Conservation (phyloP, 139 green algal species). For the Edaphochlamys debaryana region DNA sequence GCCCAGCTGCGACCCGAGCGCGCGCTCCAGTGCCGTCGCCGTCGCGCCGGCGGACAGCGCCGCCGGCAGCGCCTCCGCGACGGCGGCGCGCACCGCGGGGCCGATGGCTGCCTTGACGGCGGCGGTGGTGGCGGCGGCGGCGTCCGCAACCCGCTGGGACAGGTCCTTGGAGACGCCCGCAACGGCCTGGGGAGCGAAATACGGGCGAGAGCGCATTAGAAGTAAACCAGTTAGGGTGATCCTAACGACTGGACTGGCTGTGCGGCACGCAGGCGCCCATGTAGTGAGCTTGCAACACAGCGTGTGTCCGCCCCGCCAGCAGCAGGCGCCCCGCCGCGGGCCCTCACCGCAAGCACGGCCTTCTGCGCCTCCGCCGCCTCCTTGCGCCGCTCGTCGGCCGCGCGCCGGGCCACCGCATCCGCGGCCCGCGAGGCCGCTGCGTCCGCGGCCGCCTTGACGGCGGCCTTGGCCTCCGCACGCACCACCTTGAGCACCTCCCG, state of each 20-base stretch:
- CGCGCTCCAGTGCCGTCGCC: conserved; percentile 42
- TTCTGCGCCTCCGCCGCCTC: conserved; percentile 35
- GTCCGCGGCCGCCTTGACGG: conserved; percentile 8
- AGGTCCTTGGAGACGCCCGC: conserved; percentile 8
- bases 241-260: too few species aligned
- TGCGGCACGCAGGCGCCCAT: too few species aligned
- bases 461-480: conserved; percentile 45
- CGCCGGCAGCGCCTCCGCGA: conserved; percentile 56
- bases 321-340: too few species aligned
- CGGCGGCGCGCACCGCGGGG: conserved; percentile 27
- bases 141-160: conserved; percentile 31
- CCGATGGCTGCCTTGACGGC: conserved; percentile 33
- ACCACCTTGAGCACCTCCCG: conserved; percentile 57
- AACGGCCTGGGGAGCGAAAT: background rate
- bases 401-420: conserved; percentile 1
- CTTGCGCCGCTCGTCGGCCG: conserved; percentile 44
- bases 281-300: too few species aligned
- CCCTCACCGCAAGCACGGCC: conserved; percentile 13
- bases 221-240: too few species aligned
- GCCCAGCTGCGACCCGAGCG: conserved; percentile 51
- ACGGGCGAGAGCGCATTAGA: too few species aligned
- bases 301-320: too few species aligned
- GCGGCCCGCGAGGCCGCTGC: conserved; percentile 36
- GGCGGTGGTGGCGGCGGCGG: conserved; percentile 23
- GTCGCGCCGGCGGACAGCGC: conserved; percentile 42